Percentiles rank a stretch among this genome's conserved stretches.
Evolutionary conservation across 345 rosid species (phyloP).

Genomic region (Populus simonii): DNA sequence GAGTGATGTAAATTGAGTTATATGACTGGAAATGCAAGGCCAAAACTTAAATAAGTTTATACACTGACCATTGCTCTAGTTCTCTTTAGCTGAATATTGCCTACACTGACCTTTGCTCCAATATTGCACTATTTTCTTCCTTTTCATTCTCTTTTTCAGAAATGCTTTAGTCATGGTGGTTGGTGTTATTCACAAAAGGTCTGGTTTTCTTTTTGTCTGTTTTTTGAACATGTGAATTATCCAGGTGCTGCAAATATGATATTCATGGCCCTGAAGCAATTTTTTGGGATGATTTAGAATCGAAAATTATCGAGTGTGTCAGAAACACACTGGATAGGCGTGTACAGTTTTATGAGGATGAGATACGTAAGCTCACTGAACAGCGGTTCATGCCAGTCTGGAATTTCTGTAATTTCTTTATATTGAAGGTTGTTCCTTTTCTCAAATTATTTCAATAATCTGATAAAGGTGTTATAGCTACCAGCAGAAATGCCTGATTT

Average conservation of each 20-base stretch:
- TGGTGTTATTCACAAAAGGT: background rate
- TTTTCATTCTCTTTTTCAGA: background rate
- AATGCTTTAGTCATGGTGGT: background rate
- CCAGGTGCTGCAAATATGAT: conserved; percentile 95
- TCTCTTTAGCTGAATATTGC: no score
- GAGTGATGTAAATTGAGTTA: no score
- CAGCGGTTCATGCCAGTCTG: conserved; percentile 90
- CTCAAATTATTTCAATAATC: conserved; percentile 15
- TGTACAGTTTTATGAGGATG: conserved; percentile 90
- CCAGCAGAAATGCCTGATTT: conserved; percentile 11
- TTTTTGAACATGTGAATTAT: conserved; percentile 12
- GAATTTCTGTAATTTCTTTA: conserved; percentile 96
- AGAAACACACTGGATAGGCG: conserved; percentile 88
- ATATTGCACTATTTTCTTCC: background rate
- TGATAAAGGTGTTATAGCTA: conserved; percentile 11
- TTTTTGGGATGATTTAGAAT: conserved; percentile 94
- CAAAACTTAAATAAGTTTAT: no score
- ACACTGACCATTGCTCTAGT: no score
- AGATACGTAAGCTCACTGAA: conserved; percentile 91
- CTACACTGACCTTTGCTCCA: no score
- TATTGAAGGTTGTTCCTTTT: conserved; percentile 75
- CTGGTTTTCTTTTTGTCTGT: no score
- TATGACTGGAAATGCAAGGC: no score
- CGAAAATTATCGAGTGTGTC: conserved; percentile 75
- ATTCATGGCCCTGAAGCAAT: conserved; percentile 68